Evolutionary conservation across 768 basidiomycete species (phyloP).

Genomic region (Amanita thiersii): DNA sequence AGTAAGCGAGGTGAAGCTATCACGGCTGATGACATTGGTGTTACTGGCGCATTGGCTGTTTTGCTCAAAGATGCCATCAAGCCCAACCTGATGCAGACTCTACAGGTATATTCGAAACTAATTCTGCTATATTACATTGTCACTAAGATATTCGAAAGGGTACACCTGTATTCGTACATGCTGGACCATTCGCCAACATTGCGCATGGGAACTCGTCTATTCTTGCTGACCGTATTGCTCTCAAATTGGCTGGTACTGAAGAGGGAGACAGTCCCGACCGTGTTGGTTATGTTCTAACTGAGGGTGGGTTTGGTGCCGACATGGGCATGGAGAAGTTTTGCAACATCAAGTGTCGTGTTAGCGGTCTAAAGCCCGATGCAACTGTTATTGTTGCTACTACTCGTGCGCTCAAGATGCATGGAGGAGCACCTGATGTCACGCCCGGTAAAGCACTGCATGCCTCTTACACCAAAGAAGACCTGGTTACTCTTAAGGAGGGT

Average conservation of each 20-base stretch:
- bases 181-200: slow-evolving; percentile 99
- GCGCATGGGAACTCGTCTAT: slow-evolving; percentile 99
- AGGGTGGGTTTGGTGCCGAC: slow-evolving; percentile 97
- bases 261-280: slow-evolving; percentile 76
- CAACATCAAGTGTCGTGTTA: slow-evolving; percentile 97
- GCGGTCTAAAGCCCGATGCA: slow-evolving; percentile 89
- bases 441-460: slow-evolving; percentile 92
- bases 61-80: slow-evolving; percentile 99
- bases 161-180: slow-evolving; percentile 97
- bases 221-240: slow-evolving; percentile 91
- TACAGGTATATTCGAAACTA: slow-evolving; percentile 47
- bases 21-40: slow-evolving; percentile 95
- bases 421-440: slow-evolving; percentile 93
- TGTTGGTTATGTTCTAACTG: slow-evolving; percentile 93
- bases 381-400: slow-evolving; percentile 96
- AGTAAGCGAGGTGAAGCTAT: slow-evolving; percentile 86
- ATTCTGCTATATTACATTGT: background rate
- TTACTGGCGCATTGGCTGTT: slow-evolving; percentile 91
- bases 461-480: slow-evolving; percentile 90
- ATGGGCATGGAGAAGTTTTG: slow-evolving; percentile 99
- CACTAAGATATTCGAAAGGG: slow-evolving; percentile 44
- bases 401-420: slow-evolving; percentile 98
- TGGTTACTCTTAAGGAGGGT: slow-evolving; percentile 83
- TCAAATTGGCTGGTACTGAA: slow-evolving; percentile 97
- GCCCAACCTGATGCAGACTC: slow-evolving; percentile 97